Conservation (phyloP, 805 yeast genomes). For the Yamadazyma philogaea region DNA sequence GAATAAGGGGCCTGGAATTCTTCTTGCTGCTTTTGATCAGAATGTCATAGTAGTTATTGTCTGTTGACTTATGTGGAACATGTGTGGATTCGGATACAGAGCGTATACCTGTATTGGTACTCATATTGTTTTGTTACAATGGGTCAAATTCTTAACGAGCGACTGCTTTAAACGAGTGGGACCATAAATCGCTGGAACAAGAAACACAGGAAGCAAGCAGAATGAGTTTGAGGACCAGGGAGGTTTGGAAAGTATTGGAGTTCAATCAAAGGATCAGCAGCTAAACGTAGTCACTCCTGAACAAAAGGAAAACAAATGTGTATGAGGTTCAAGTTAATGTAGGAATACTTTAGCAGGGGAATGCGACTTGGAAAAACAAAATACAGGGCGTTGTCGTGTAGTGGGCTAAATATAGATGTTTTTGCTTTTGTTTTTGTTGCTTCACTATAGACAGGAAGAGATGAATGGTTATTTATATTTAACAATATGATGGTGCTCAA, state of each 20-base stretch:
- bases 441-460: not conserved
- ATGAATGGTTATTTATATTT: too few relatives aligned
- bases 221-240: not conserved
- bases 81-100: not conserved
- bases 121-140: not conserved
- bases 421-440: constrained; percentile 4
- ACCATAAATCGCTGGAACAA: not conserved
- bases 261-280: not conserved
- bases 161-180: not conserved
- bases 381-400: not conserved
- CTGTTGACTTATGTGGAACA: constrained; percentile 4
- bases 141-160: not conserved
- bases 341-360: constrained; percentile 4
- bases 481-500: too few relatives aligned
- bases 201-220: not conserved
- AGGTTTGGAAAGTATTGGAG: not conserved
- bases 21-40: constrained; percentile 19
- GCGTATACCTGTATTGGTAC: not conserved
- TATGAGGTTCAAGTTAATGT: constrained; percentile 3
- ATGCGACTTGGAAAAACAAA: constrained; percentile 2
- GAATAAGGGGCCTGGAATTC: constrained; percentile 5
- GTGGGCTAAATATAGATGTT: not conserved
- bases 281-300: not conserved
- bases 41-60: constrained; percentile 26
- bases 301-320: not conserved